phyloP scores from a whole-genome alignment of 2,329 filamentous ascomycete genomes.

The Chaetomium olivaceum region DNA sequence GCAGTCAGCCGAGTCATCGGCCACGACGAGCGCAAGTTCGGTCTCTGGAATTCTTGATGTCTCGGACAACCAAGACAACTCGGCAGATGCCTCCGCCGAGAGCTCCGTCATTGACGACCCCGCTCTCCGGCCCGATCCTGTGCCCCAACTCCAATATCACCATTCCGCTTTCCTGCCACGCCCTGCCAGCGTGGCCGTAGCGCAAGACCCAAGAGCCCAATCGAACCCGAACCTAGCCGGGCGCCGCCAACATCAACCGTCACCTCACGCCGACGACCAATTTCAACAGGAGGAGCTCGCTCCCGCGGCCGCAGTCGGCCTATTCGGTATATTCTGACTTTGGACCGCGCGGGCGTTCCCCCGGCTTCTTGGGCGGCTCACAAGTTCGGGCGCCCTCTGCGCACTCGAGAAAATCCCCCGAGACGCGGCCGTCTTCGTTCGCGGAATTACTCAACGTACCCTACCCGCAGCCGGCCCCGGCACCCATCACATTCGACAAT shows the following conservation, averaged over 20 bases:
- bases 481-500: constrained; percentile 75
- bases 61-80: constrained; percentile 44
- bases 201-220: constrained; percentile 44
- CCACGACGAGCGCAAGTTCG: constrained; percentile 58
- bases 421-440: constrained; percentile 55
- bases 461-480: constrained; percentile 74
- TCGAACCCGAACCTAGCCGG: constrained; percentile 55
- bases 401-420: constrained; percentile 57
- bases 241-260: constrained; percentile 55
- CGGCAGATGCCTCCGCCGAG: constrained; percentile 49
- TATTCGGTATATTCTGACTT: constrained; percentile 75
- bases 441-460: constrained; percentile 65
- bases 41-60: constrained; percentile 53
- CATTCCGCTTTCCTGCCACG: constrained; percentile 50
- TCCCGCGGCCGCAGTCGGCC: constrained; percentile 71
- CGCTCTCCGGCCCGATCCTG: constrained; percentile 42
- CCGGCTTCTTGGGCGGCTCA: constrained; percentile 46
- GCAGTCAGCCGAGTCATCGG: constrained; percentile 55
- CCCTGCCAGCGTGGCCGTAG: constrained; percentile 44
- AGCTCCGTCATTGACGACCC: constrained; percentile 53
- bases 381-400: constrained; percentile 51
- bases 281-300: constrained; percentile 56
- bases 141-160: constrained; percentile 64
- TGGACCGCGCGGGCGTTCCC: constrained; percentile 63
- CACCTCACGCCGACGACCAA: constrained; percentile 62